Conservation (phyloP, 805 yeast genomes). For the Sugiyamaella marilandica region DNA sequence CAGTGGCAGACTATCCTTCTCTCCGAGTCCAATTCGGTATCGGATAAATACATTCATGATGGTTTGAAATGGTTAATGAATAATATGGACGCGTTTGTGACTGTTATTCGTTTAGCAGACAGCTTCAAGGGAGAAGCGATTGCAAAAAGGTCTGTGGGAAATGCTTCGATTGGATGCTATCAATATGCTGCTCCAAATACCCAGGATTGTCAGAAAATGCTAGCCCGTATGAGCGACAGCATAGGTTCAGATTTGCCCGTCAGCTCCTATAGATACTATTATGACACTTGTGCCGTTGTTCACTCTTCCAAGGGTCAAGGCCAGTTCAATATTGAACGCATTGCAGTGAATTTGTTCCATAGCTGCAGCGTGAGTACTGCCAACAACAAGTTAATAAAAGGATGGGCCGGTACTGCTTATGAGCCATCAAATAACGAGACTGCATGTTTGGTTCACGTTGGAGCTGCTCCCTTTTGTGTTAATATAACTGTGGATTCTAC, state of each 20-base stretch:
- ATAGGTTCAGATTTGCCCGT: constrained; percentile 2
- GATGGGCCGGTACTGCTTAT: constrained; percentile 8
- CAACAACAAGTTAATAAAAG: background rate
- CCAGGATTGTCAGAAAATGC: constrained; percentile 6
- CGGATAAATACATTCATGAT: constrained; percentile 1
- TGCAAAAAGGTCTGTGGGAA: background rate
- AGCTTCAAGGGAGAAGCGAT: background rate
- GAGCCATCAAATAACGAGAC: constrained; percentile 1
- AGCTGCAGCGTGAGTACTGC: background rate
- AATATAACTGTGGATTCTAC: background rate
- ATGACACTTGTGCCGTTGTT: constrained; percentile 9
- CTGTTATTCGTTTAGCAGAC: background rate
- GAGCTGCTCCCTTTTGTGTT: constrained; percentile 7
- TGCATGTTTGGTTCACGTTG: constrained; percentile 7
- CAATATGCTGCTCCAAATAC: constrained; percentile 2
- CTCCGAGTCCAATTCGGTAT: background rate
- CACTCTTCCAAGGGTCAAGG: constrained; percentile 1
- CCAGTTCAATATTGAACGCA: constrained; percentile 4
- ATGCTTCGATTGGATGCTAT: constrained; percentile 7
- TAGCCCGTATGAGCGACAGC: background rate
- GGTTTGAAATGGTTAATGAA: constrained; percentile 7
- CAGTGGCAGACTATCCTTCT: constrained; percentile 7
- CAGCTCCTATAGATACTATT: constrained; percentile 3
- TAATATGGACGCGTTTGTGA: background rate
- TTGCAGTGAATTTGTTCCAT: constrained; percentile 3